Evolutionary conservation across 1,139 yeast species (phyloP).

Genomic region (Diutina siamensis): DNA sequence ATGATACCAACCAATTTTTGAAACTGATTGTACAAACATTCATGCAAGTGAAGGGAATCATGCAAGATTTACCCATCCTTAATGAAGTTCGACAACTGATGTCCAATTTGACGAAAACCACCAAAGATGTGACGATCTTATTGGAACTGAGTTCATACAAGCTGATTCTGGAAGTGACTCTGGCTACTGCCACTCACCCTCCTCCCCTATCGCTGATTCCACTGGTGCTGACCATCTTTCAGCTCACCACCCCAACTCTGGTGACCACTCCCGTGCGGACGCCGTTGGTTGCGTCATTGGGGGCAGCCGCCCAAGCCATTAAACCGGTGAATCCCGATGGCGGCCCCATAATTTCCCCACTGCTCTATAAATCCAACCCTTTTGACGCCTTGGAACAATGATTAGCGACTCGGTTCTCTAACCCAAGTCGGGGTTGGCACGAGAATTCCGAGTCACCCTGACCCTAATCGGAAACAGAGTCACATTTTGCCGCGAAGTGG

Average conservation of each 20-base stretch:
- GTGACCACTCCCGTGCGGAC: slow-evolving; percentile 19
- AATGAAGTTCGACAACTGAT: slow-evolving; percentile 73
- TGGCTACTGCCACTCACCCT: slow-evolving; percentile 7
- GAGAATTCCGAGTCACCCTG: neutral
- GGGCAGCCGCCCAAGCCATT: slow-evolving; percentile 12
- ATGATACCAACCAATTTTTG: slow-evolving; percentile 67
- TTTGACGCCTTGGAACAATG: neutral
- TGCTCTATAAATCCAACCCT: slow-evolving; percentile 1
- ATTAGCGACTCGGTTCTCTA: neutral
- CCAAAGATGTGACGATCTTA: slow-evolving; percentile 80
- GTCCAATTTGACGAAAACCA: slow-evolving; percentile 73
- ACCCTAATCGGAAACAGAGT: too few species aligned
- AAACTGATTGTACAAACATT: slow-evolving; percentile 76
- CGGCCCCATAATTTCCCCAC: neutral
- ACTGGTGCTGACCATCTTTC: slow-evolving; percentile 14
- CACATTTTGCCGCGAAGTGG: too few species aligned
- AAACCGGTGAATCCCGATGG: slow-evolving; percentile 5
- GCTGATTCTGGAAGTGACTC: slow-evolving; percentile 17
- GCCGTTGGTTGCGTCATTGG: slow-evolving; percentile 23
- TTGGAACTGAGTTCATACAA: slow-evolving; percentile 46
- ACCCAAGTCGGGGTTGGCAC: too few species aligned
- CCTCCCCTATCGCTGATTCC: slow-evolving; percentile 21
- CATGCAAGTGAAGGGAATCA: slow-evolving; percentile 74
- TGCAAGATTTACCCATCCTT: slow-evolving; percentile 66
- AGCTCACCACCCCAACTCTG: slow-evolving; percentile 12